Evolutionary conservation across 257 asterid species (phyloP).

Genomic region (Coffea canephora): DNA sequence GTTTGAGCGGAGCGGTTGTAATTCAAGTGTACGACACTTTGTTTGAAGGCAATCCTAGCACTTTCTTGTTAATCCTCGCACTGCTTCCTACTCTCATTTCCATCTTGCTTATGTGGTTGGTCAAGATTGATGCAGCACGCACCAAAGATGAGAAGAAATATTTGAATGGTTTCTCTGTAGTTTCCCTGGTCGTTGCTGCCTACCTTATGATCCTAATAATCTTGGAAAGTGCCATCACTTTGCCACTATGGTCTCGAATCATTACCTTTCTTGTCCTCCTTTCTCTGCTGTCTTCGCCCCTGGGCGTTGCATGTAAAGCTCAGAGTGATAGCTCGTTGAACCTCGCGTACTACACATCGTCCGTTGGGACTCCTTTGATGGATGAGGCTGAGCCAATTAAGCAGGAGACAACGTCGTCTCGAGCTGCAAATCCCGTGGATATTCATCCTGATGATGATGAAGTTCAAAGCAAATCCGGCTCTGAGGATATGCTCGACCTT

Average conservation of each 20-base stretch:
- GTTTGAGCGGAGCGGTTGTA: slow-evolving; percentile 87
- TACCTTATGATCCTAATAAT: slow-evolving; percentile 66
- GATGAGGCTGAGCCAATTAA: slow-evolving; percentile 20
- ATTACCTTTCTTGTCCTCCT: slow-evolving; percentile 51
- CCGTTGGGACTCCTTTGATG: slow-evolving; percentile 42
- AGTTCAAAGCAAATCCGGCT: slow-evolving; percentile 21
- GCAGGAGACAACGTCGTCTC: slow-evolving; percentile 12
- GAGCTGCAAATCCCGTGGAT: slow-evolving; percentile 5
- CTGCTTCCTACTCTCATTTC: slow-evolving; percentile 57
- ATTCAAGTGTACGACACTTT: slow-evolving; percentile 72
- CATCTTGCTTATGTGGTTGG: slow-evolving; percentile 65
- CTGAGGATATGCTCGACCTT: slow-evolving; percentile 22
- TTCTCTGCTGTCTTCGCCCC: slow-evolving; percentile 58
- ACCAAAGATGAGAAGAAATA: slow-evolving; percentile 43
- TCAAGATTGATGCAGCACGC: slow-evolving; percentile 41
- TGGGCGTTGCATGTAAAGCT: slow-evolving; percentile 45
- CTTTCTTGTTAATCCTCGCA: slow-evolving; percentile 75
- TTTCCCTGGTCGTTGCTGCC: slow-evolving; percentile 56
- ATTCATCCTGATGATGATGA: slow-evolving; percentile 11
- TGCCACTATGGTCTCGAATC: slow-evolving; percentile 47
- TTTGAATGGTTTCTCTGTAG: slow-evolving; percentile 57
- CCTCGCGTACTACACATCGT: slow-evolving; percentile 16
- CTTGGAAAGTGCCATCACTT: slow-evolving; percentile 37
- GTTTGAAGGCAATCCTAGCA: slow-evolving; percentile 64
- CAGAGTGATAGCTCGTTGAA: slow-evolving; percentile 19